A percentile compares a stretch with the other conserved stretches of the same genome.
These are phyloP conservation scores for Colletotrichum kahawae DNA, from an alignment of 2,329 filamentous ascomycete genomes.

Conservation along the genomic window DNA sequence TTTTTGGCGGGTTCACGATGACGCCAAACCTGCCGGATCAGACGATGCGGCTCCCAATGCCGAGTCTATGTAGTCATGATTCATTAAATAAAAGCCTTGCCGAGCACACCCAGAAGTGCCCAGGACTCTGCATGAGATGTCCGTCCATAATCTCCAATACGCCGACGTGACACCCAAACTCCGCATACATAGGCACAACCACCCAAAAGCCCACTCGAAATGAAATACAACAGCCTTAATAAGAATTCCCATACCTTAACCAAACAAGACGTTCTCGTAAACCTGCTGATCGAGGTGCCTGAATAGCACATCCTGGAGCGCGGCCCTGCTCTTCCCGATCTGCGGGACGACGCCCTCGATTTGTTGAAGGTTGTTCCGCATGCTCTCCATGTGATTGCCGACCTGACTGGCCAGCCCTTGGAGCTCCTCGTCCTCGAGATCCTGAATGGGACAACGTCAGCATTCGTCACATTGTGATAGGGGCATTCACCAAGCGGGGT, in stretches of 20 bases:
- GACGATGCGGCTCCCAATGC: background rate
- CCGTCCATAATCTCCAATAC: background rate
- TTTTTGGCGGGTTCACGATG: background rate
- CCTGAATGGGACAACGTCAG: conserved; percentile 27
- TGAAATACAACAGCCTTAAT: background rate
- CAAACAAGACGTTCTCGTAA: conserved; percentile 55
- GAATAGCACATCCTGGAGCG: conserved; percentile 53
- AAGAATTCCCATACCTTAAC: conserved; percentile 22
- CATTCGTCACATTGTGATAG: background rate
- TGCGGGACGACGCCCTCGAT: conserved; percentile 56
- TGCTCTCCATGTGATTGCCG: conserved; percentile 60
- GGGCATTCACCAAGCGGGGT: background rate
- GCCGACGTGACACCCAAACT: background rate
- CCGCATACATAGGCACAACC: background rate
- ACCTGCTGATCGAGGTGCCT: conserved; percentile 47
- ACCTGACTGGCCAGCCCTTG: conserved; percentile 53
- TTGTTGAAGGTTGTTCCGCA: conserved; percentile 58
- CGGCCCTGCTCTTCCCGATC: conserved; percentile 52
- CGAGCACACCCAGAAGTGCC: background rate
- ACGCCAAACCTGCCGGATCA: background rate
- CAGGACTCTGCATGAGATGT: background rate
- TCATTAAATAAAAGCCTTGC: background rate
- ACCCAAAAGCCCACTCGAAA: background rate
- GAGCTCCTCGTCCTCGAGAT: conserved; percentile 47
- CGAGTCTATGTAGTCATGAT: background rate